Conservation (phyloP, 169 alveolate genomes). For the Plasmodium yoelii region DNA sequence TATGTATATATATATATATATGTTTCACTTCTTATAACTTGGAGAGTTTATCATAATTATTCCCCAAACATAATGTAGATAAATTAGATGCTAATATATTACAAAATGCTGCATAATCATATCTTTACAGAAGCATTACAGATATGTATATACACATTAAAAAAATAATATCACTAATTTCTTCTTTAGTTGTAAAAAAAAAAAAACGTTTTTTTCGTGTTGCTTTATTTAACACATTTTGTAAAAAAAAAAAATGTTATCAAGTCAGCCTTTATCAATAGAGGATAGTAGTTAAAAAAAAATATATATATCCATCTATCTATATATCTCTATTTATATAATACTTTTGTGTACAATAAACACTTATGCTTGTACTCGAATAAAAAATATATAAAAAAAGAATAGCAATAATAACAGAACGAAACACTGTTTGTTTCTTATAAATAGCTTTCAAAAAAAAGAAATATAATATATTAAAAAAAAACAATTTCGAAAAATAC, state of each 20-base stretch:
- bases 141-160: too few relatives aligned
- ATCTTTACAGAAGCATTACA: too few relatives aligned
- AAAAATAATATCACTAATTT: neutral
- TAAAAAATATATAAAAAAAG: conserved; percentile 2
- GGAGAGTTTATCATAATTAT: too few relatives aligned
- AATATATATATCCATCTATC: conserved; percentile 1
- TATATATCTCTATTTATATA: conserved; percentile 13
- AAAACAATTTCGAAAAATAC: conserved; percentile 17
- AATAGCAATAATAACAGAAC: conserved; percentile 37
- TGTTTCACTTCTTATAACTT: too few relatives aligned
- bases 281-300: conserved; percentile 40
- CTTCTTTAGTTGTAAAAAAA: conserved; percentile 15
- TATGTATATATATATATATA: too few relatives aligned
- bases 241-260: neutral
- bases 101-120: too few relatives aligned
- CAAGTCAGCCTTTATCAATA: conserved; percentile 58
- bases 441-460: conserved; percentile 34
- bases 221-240: neutral
- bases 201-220: conserved; percentile 11
- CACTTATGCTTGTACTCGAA: neutral
- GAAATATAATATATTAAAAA: conserved; percentile 33
- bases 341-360: conserved; percentile 14
- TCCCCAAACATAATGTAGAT: too few relatives aligned
- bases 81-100: too few relatives aligned
- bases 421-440: conserved; percentile 16